Conservation (phyloP, 1,284 basidiomycete species). For the Calocybe gambosa region DNA sequence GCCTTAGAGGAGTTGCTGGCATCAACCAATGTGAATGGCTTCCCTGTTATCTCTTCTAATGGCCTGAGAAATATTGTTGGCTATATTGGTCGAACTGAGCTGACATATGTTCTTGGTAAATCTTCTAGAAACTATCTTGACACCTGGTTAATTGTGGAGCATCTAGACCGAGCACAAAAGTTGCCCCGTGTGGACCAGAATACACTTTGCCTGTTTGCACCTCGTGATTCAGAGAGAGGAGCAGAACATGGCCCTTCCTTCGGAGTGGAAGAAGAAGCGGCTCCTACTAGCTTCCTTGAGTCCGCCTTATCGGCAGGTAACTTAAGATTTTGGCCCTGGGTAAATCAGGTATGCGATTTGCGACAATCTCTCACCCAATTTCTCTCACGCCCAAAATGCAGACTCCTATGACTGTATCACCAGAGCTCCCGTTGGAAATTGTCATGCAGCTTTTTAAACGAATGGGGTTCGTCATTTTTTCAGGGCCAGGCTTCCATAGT, state of each 20-base stretch:
- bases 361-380: conserved; percentile 10
- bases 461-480: conserved; percentile 73
- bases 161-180: conserved; percentile 64
- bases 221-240: conserved; percentile 42
- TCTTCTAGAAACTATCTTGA: not conserved
- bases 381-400: conserved; percentile 27
- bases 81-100: conserved; percentile 83
- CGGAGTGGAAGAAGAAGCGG: conserved; percentile 59
- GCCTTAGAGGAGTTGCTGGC: conserved; percentile 61
- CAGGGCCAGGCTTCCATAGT: not conserved
- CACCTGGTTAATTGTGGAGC: conserved; percentile 7
- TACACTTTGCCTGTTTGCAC: conserved; percentile 68
- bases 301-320: conserved; percentile 48
- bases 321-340: conserved; percentile 85
- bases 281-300: conserved; percentile 55
- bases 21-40: conserved; percentile 79
- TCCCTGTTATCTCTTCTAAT: conserved; percentile 75
- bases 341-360: conserved; percentile 67
- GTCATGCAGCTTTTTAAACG: conserved; percentile 95
- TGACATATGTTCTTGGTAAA: conserved; percentile 81
- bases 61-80: conserved; percentile 66
- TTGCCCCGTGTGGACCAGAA: conserved; percentile 56
- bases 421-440: conserved; percentile 90
- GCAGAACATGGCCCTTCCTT: conserved; percentile 46
- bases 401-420: conserved; percentile 92